phyloP scores from a whole-genome alignment of 1,284 basidiomycete species.

The Apiotrichum veenhuisii region DNA sequence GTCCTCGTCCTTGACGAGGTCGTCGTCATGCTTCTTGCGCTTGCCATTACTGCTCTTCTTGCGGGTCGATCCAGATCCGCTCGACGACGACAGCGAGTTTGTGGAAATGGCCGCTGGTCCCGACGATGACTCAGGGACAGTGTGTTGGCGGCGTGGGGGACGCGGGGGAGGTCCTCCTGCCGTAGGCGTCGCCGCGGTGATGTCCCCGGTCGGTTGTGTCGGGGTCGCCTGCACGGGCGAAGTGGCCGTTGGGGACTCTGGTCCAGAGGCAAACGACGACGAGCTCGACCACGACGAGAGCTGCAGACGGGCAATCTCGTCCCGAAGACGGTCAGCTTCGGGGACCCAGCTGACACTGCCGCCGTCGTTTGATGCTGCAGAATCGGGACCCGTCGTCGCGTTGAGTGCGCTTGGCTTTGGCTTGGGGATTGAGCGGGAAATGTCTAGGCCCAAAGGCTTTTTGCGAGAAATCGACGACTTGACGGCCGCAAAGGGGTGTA shows the following conservation, averaged over 20 bases:
- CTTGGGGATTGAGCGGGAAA: conserved; percentile 41
- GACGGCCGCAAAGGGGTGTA: conserved; percentile 11
- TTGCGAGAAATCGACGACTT: conserved; percentile 45
- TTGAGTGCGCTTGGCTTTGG: conserved; percentile 16
- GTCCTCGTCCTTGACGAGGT: conserved; percentile 74
- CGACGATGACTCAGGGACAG: conserved; percentile 1
- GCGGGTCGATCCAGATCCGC: conserved; percentile 8
- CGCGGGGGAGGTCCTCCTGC: conserved; percentile 6
- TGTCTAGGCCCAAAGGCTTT: conserved; percentile 45
- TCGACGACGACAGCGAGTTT: conserved; percentile 6
- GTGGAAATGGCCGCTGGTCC: neutral
- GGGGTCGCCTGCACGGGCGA: conserved; percentile 21
- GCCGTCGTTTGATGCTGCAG: conserved; percentile 17
- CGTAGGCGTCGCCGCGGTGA: neutral
- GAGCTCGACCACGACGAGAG: conserved; percentile 61
- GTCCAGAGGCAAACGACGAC: conserved; percentile 20
- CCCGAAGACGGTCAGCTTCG: conserved; percentile 51
- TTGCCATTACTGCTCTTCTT: conserved; percentile 31
- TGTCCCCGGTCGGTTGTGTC: neutral
- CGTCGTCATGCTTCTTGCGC: conserved; percentile 55
- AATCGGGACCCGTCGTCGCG: conserved; percentile 13
- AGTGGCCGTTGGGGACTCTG: conserved; percentile 10
- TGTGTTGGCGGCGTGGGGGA: conserved; percentile 14
- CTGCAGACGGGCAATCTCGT: conserved; percentile 50
- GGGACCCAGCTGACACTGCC: conserved; percentile 39